Evolutionary conservation across 192 early-diverging fungal species (phyloP).

Genomic region (Coemansia sp.): DNA sequence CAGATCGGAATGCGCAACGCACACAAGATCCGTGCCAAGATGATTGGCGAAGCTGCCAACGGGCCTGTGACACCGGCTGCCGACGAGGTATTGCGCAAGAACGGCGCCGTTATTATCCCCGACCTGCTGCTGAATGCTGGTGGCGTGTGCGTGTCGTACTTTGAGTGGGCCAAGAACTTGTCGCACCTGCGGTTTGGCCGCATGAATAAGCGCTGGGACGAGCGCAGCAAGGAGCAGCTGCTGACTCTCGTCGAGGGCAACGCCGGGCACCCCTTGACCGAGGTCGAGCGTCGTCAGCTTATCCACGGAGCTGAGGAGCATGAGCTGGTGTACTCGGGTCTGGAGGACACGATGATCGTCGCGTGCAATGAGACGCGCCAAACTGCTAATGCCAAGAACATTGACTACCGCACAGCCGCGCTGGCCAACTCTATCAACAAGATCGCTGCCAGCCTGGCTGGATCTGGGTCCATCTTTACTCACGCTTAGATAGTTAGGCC

Average conservation of each 20-base stretch:
- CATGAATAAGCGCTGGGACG: slow-evolving; percentile 86
- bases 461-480: slow-evolving; percentile 79
- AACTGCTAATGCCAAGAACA: slow-evolving; percentile 66
- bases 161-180: slow-evolving; percentile 85
- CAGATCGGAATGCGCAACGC: slow-evolving; percentile 78
- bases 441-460: slow-evolving; percentile 73
- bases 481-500: slow-evolving; percentile 12
- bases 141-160: slow-evolving; percentile 84
- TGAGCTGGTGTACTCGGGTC: slow-evolving; percentile 83
- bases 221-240: slow-evolving; percentile 71
- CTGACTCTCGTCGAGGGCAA: slow-evolving; percentile 73
- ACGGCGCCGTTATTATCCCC: slow-evolving; percentile 69
- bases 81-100: slow-evolving; percentile 65
- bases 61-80: slow-evolving; percentile 78
- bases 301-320: slow-evolving; percentile 84
- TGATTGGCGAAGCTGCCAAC: slow-evolving; percentile 84
- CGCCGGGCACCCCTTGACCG: slow-evolving; percentile 72
- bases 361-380: slow-evolving; percentile 75
- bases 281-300: slow-evolving; percentile 73
- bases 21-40: slow-evolving; percentile 73
- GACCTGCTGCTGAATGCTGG: slow-evolving; percentile 82
- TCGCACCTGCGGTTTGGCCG: slow-evolving; percentile 85
- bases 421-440: slow-evolving; percentile 81
- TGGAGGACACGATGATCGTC: slow-evolving; percentile 87
- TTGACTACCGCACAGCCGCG: slow-evolving; percentile 81